These are phyloP conservation scores for Pythium periplocum DNA, from an alignment of 352 stramenopile species.

Conservation along the genomic window DNA sequence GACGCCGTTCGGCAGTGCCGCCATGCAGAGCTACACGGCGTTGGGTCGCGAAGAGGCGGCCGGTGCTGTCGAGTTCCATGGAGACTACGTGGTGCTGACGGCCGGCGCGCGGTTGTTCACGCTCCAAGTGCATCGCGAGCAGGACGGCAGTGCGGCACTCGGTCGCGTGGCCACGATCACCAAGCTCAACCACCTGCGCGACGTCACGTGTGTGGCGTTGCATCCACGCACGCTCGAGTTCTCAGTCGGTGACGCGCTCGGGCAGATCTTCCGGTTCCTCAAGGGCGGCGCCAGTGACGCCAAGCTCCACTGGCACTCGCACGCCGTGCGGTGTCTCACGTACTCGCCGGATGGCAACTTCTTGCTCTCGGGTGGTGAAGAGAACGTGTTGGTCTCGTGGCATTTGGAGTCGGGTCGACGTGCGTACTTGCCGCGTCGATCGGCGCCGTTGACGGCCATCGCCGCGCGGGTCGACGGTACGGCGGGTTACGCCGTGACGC, in stretches of 20 bases:
- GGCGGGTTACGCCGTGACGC: slow-evolving; percentile 51
- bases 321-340: slow-evolving; percentile 61
- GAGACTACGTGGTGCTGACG: slow-evolving; percentile 50
- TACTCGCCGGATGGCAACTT: slow-evolving; percentile 78
- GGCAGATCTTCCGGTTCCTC: slow-evolving; percentile 64
- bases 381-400: slow-evolving; percentile 86
- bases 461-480: slow-evolving; percentile 39
- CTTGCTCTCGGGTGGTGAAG: slow-evolving; percentile 78
- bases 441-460: slow-evolving; percentile 52
- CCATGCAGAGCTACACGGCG: slow-evolving; percentile 47
- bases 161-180: slow-evolving; percentile 26
- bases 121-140: slow-evolving; percentile 29
- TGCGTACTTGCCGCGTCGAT: slow-evolving; percentile 73
- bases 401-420: slow-evolving; percentile 72
- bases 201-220: slow-evolving; percentile 59
- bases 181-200: slow-evolving; percentile 39
- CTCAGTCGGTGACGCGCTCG: slow-evolving; percentile 50
- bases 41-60: slow-evolving; percentile 1
- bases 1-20: slow-evolving; percentile 36
- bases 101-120: slow-evolving; percentile 32
- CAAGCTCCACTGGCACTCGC: slow-evolving; percentile 86
- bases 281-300: slow-evolving; percentile 23
- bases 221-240: slow-evolving; percentile 49
- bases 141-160: slow-evolving; percentile 22
- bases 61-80: slow-evolving; percentile 13